A percentile compares a stretch with the other conserved stretches of the same genome.
Conservation (phyloP, 495 filamentous ascomycete genomes). For the Podospora anserina region DNA sequence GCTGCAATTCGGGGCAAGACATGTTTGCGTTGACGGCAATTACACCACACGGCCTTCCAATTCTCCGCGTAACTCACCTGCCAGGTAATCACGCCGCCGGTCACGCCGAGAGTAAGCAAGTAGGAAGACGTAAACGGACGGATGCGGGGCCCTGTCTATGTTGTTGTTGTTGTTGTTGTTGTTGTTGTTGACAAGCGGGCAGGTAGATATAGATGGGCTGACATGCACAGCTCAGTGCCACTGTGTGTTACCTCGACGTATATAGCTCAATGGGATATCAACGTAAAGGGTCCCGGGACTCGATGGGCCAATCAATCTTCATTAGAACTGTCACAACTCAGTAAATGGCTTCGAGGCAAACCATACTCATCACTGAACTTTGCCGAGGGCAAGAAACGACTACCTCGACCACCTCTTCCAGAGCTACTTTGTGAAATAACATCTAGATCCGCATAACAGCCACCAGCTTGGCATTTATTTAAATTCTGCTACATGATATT, state of each 20-base stretch:
- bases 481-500: too few species aligned
- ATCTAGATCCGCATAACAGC: too few species aligned
- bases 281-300: not conserved
- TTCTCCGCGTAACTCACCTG: not conserved
- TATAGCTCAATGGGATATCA: not conserved
- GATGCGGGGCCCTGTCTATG: not conserved
- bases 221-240: not conserved
- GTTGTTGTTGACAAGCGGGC: not conserved
- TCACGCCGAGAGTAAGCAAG: not conserved
- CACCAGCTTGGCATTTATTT: too few species aligned
- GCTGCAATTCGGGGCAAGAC: not conserved
- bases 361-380: too few species aligned
- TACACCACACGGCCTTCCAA: not conserved
- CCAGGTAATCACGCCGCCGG: not conserved
- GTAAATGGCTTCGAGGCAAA: too few species aligned
- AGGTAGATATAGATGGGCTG: not conserved
- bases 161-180: too few species aligned
- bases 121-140: not conserved
- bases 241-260: not conserved
- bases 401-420: too few species aligned
- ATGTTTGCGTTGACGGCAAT: not conserved
- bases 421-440: too few species aligned
- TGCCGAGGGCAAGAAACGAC: too few species aligned
- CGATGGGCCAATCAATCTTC: not conserved
- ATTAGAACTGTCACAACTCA: too few species aligned